A percentile compares a stretch with the other conserved stretches of the same genome.
phyloP scores from a whole-genome alignment of 805 yeast species.

The Wickerhamomyces chambardii region DNA sequence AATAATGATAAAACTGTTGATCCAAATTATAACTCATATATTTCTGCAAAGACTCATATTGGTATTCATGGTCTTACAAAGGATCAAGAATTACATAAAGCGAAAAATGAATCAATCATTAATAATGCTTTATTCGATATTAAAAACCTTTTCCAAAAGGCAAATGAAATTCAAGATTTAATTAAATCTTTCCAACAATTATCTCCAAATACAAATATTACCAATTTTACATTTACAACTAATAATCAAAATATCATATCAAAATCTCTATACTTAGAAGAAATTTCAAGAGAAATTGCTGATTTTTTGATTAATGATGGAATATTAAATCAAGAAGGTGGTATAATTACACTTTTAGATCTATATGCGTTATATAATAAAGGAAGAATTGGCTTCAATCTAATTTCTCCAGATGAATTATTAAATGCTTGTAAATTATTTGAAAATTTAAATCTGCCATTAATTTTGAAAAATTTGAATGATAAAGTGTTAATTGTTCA shows the following conservation, averaged over 20 bases:
- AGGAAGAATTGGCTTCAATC: conserved; percentile 53
- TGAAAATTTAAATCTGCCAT: conserved; percentile 48
- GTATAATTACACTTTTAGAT: conserved; percentile 53
- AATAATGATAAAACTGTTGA: no score
- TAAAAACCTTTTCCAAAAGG: conserved; percentile 68
- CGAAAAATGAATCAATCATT: conserved; percentile 51
- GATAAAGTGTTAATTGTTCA: conserved; percentile 28
- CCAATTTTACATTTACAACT: no score
- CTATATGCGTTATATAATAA: conserved; percentile 56
- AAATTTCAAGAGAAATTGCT: conserved; percentile 70
- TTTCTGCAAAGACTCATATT: no score
- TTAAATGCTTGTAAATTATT: conserved; percentile 50
- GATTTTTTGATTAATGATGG: conserved; percentile 49
- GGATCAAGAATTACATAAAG: conserved; percentile 41
- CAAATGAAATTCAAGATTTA: conserved; percentile 58
- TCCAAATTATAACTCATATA: no score
- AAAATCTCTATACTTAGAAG: conserved; percentile 42
- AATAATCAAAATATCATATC: conserved; percentile 13
- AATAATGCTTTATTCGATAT: conserved; percentile 68
- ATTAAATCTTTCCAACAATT: conserved; percentile 32
- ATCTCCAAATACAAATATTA: no score
- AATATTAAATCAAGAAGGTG: conserved; percentile 42
- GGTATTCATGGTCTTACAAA: conserved; percentile 72
- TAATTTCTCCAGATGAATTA: conserved; percentile 65
- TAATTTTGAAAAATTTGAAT: conserved; percentile 31